Evolutionary conservation across 2,329 filamentous ascomycete species (phyloP).

Genomic region (Hypocrella siamensis): DNA sequence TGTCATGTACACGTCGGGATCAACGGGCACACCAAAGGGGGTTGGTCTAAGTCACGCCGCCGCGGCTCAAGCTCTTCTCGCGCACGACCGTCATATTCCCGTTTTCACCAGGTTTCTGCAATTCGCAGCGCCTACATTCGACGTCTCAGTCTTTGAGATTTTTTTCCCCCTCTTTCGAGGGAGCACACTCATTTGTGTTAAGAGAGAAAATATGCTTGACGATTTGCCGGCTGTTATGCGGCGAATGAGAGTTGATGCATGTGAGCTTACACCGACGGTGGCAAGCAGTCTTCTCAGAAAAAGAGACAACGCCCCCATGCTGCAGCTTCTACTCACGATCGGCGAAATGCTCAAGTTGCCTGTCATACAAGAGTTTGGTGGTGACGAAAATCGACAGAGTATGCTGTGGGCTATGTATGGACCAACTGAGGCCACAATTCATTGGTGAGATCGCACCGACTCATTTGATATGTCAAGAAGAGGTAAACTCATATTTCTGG

Average conservation of each 20-base stretch:
- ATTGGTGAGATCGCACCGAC: constrained; percentile 39
- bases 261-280: constrained; percentile 80
- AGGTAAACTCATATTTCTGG: neutral
- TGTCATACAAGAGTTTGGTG: constrained; percentile 68
- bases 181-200: constrained; percentile 55
- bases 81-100: constrained; percentile 67
- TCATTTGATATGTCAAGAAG: neutral
- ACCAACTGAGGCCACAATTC: constrained; percentile 81
- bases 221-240: constrained; percentile 56
- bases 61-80: constrained; percentile 66
- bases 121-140: constrained; percentile 84
- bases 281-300: constrained; percentile 58
- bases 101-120: constrained; percentile 68
- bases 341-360: constrained; percentile 78
- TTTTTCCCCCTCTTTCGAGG: constrained; percentile 74
- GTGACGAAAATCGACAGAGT: constrained; percentile 30
- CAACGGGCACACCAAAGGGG: constrained; percentile 78
- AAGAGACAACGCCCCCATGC: constrained; percentile 47
- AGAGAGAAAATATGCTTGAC: constrained; percentile 53
- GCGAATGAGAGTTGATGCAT: constrained; percentile 57
- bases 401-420: constrained; percentile 91
- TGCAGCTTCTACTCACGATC: constrained; percentile 68
- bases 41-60: constrained; percentile 69
- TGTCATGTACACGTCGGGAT: constrained; percentile 87
- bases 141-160: constrained; percentile 89